Evolutionary conservation across 2,329 filamentous ascomycete species (phyloP), one percentile per base, ranked within the genome.

Genomic region (Aspergillus intermedius): DNA sequence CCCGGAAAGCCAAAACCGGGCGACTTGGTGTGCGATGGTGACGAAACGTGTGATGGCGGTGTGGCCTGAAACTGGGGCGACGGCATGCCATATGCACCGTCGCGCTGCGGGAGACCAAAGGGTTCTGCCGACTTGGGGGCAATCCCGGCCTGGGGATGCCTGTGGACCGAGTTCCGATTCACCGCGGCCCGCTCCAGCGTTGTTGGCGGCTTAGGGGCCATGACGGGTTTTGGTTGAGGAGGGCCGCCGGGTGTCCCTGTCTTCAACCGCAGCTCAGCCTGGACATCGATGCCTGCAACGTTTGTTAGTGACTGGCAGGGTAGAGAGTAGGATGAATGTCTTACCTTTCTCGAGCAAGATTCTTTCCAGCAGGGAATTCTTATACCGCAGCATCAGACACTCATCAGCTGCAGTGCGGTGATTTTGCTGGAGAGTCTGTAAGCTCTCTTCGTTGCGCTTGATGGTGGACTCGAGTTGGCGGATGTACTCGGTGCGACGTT

Each of bases 401-500:
- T 97, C 93, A 69, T 97, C 93, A 49, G 91, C 90, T 49, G 93
- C 93, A 63, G 83, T 91, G 60, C 93, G 88, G 66, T 97, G 93
- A 57, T 90, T 94, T 63, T 91, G 87, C 72, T 97, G 93, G 51
- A 98, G 78, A 63, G 84, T 95, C 61, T 94, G 88, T 49, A 97
- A 78, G 61, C 89, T 91, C 62, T 94, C 89, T 73, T 98, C 93
- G 77, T 97, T 91, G 60, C 93, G 88, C 64, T 93, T 91, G 71
- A 98, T 97, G 48, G 91, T 95, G 60, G 91, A 89, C 74, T 98
- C 93, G 22, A 98, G 81, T 71, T 98, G 93, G 75, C 97, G 97
- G 75, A 98, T 98, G 71, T 98, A 98, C 76, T 98, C 93, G 48
- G 91, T 97, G 50, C 93, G 85, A 57, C 93, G 86, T 74, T 98